Percentiles rank a stretch among this genome's conserved stretches.
phyloP scores from a whole-genome alignment of 164 flowering plant genomes.

The Piper longum region DNA sequence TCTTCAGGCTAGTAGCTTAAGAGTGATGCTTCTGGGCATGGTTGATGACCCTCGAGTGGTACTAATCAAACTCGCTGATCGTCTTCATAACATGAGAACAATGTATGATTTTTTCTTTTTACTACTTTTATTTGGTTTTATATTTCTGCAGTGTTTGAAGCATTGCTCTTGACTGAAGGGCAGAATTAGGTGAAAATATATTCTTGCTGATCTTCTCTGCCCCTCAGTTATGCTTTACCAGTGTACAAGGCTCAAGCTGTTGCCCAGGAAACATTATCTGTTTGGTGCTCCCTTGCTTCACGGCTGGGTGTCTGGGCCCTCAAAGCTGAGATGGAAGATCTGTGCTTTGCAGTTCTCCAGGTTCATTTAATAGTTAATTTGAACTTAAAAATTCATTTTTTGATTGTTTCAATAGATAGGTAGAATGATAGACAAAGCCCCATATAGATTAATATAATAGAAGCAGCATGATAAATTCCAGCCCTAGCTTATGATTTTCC shows the following conservation, averaged over 20 bases:
- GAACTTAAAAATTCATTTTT: no score
- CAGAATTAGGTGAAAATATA: background rate
- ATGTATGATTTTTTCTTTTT: slow-evolving; percentile 38
- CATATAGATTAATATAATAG: background rate
- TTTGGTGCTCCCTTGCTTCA: slow-evolving; percentile 98
- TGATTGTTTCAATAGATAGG: background rate
- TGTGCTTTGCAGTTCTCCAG: slow-evolving; percentile 96
- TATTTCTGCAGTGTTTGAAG: background rate
- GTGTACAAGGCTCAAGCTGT: slow-evolving; percentile 77
- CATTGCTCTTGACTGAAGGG: background rate
- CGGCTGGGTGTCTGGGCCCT: slow-evolving; percentile 93
- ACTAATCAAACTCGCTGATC: slow-evolving; percentile 96
- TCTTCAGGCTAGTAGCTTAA: slow-evolving; percentile 60
- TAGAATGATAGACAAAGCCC: background rate
- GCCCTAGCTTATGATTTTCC: background rate
- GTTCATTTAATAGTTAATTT: slow-evolving; percentile 17
- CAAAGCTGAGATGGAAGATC: slow-evolving; percentile 91
- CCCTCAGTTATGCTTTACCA: slow-evolving; percentile 62
- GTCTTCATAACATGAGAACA: slow-evolving; percentile 97
- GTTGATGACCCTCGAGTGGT: slow-evolving; percentile 96
- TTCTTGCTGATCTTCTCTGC: background rate
- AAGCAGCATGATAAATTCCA: background rate
- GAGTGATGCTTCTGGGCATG: slow-evolving; percentile 95
- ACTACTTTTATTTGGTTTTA: background rate
- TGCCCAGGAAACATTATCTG: slow-evolving; percentile 77